Conservation (phyloP, 768 basidiomycete species). For the Tylopilus intermedius region DNA sequence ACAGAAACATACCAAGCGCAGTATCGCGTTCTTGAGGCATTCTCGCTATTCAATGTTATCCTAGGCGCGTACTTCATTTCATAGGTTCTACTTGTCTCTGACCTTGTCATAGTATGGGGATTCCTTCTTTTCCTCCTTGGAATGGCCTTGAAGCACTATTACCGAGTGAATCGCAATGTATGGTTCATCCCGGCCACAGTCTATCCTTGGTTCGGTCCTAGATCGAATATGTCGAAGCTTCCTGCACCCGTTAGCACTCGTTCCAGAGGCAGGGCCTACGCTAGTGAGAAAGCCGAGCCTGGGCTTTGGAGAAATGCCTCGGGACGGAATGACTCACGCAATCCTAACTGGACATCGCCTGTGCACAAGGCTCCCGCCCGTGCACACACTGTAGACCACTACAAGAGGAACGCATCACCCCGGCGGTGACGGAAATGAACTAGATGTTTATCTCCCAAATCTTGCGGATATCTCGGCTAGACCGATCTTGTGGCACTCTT, state of each 20-base stretch:
- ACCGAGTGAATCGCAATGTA: slow-evolving; percentile 44
- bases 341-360: slow-evolving; percentile 17
- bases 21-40: slow-evolving; percentile 76
- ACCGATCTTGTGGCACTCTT: slow-evolving; percentile 3
- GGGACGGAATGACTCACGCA: slow-evolving; percentile 17
- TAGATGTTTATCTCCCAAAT: slow-evolving; percentile 3
- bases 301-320: slow-evolving; percentile 21
- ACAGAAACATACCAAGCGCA: slow-evolving; percentile 87
- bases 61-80: slow-evolving; percentile 46
- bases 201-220: slow-evolving; percentile 66
- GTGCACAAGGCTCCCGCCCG: slow-evolving; percentile 22
- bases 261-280: slow-evolving; percentile 31
- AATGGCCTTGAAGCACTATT: slow-evolving; percentile 41
- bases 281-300: slow-evolving; percentile 26
- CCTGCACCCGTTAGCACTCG: slow-evolving; percentile 39
- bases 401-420: slow-evolving; percentile 39
- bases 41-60: slow-evolving; percentile 72
- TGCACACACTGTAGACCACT: slow-evolving; percentile 34
- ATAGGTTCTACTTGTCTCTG: slow-evolving; percentile 1
- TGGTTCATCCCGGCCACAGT: slow-evolving; percentile 69
- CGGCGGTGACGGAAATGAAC: slow-evolving; percentile 35
- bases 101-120: slow-evolving; percentile 38
- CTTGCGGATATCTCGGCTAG: slow-evolving; percentile 9
- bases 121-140: slow-evolving; percentile 44
- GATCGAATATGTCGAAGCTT: slow-evolving; percentile 33